Percentiles rank a stretch among this genome's conserved stretches.
phyloP scores from a whole-genome alignment of 2,329 filamentous ascomycete species.

The Neonectria hederae region DNA sequence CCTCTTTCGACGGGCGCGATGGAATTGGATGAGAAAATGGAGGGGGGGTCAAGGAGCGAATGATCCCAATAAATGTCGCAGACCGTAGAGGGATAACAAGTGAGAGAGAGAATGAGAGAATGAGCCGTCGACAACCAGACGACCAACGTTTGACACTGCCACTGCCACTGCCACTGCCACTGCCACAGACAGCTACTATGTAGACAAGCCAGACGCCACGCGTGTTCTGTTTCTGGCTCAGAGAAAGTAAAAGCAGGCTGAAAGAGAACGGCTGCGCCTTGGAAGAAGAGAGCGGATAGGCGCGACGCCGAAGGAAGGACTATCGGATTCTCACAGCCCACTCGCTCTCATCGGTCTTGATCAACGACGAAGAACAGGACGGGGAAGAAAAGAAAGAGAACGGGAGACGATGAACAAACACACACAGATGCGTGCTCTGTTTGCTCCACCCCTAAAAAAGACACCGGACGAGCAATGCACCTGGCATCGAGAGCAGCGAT shows the following conservation, averaged over 20 bases:
- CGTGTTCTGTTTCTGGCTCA: conserved; percentile 10
- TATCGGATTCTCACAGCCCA: background rate
- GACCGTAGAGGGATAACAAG: background rate
- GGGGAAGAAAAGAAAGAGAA: background rate
- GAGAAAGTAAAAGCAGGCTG: conserved; percentile 2
- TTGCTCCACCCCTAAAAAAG: conserved; percentile 20
- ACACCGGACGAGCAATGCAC: conserved; percentile 6
- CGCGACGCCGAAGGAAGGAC: conserved; percentile 1
- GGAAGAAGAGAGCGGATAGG: background rate
- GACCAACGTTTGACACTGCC: conserved; percentile 25
- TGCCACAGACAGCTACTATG: background rate
- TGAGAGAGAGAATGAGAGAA: background rate
- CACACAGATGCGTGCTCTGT: background rate
- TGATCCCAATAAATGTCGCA: background rate
- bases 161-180: conserved; percentile 15
- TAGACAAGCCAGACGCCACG: no score
- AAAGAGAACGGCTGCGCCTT: conserved; percentile 13
- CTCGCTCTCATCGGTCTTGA: conserved; percentile 11
- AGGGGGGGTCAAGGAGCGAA: background rate
- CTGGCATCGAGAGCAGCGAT: no score
- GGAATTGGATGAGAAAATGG: background rate
- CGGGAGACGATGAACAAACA: conserved; percentile 4
- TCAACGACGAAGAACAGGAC: conserved; percentile 8
- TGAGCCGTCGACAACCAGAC: conserved; percentile 23
- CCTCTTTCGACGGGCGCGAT: background rate